Evolutionary conservation across 768 basidiomycete species (phyloP), one percentile per base, ranked within the genome.

Genomic region (Tylopilus sp.): DNA sequence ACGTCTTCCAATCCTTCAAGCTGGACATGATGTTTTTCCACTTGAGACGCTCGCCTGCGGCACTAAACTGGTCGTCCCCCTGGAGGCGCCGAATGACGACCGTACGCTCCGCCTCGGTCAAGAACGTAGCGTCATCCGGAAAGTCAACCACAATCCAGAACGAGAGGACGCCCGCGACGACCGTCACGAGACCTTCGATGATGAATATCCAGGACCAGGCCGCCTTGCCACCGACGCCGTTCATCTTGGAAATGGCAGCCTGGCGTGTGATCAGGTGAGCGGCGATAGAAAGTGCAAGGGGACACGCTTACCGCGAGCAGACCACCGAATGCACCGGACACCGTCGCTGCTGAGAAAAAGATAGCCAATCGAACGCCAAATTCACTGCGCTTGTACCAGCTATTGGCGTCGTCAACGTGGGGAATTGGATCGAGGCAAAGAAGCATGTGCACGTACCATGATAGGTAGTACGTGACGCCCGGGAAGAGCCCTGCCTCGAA

Each of bases 121-220:
- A 73, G 72, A 90, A 91, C 57, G 78, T 85, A 23, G 88, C 88
- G 1, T 81, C 86, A 58, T 91, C 86, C 3, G 89, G 88, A 69
- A 91, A 91, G 63, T 91, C 89, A 59, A 88, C 82, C 52, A 91
- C 80, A 61, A 91, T 80, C 77, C 79, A 91, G 71, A 82, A 90
- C 2, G 86, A 88, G 10, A 73, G 64, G 21, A 65, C 63, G 9
- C 84, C 86, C 6, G 83, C 85, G n/a, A 88, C 15, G 22, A 89
- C 74, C 1, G 88, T 89, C 13, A 70, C 71, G 31, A 89, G 69
- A 18, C 87, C 88, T 61, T 88, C 84, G 12, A 88, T 54, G 49
- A 88, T 86, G 77, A 89, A 86, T 61, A 88, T 86, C 86, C 85
- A 88, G 21, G 85, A 73, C 76, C 77, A 78, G 4, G 65, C 83